Evolutionary conservation across 2,329 filamentous ascomycete genomes (phyloP), one percentile per base, ranked within the genome.

Genomic region (Onygenales sp.): DNA sequence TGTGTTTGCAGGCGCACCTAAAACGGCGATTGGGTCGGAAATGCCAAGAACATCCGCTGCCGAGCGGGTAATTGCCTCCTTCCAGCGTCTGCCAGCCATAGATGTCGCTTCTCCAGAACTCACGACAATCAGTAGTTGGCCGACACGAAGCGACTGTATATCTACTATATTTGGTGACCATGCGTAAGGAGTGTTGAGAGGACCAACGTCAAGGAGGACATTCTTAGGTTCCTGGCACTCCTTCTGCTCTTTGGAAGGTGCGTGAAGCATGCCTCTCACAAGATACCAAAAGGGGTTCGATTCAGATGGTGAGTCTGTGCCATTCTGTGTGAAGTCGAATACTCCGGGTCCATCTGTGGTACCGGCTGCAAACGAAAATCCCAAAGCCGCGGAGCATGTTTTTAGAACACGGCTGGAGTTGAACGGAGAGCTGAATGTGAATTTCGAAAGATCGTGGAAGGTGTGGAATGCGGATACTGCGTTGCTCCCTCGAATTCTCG

Each of bases 111-210:
- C 92, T 33, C 89, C 89, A 0, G 91, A 86, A 34, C 86, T 86
- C 32, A 95, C 82, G 57, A 96, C 83, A 57, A 96, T 85, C 53
- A 94, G 75, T 6, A 96, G 72, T 63, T 93, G 87, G 0, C 92
- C 92, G 0, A 92, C 86, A 10, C 92, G 86, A 11, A 96, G 76
- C 33, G 86, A 77, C 65, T 96, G 92, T 8, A 96, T 79, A 65
- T 96, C 89, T 45, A 95, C 90, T 46, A 96, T 83, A 61, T 96
- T 96, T 0, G 92, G 88, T 0, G 86, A 84, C 92, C 92, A 97
- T 6, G 81, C 74, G 68, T 96, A 96, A 0, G 92, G 92, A 8
- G 70, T 72, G 3, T 75, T 74, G n/a, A 90, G 80, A 64, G 90
- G 85, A 40, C 92, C 92, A 1, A 95, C 88, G 60, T 96, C 91